phyloP scores from a whole-genome alignment of 208 protist genomes.

The Leishmania mexicana region DNA sequence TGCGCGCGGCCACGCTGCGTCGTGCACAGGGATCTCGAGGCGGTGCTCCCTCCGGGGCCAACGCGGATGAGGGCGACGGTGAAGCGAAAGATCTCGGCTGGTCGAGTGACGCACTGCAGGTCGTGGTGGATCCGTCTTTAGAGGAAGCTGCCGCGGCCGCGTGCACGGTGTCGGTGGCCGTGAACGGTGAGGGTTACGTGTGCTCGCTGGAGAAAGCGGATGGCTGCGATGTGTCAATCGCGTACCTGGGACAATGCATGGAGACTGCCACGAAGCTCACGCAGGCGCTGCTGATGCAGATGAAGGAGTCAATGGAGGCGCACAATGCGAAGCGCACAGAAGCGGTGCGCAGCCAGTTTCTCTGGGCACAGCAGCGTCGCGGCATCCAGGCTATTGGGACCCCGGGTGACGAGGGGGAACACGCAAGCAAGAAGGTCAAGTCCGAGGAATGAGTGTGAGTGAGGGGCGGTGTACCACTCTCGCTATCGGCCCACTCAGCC shows the following conservation, averaged over 20 bases:
- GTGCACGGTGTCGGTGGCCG: slow-evolving; percentile 60
- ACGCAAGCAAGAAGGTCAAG: slow-evolving; percentile 29
- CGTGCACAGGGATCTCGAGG: slow-evolving; percentile 8
- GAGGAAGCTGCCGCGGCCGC: slow-evolving; percentile 74
- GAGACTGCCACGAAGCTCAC: slow-evolving; percentile 43
- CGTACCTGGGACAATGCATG: slow-evolving; percentile 59
- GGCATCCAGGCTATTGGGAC: slow-evolving; percentile 51
- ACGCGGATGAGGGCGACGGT: neutral
- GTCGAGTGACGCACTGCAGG: slow-evolving; percentile 38
- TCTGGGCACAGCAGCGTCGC: slow-evolving; percentile 82
- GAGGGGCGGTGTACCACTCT: neutral
- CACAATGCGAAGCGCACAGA: slow-evolving; percentile 65
- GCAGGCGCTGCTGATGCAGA: slow-evolving; percentile 49
- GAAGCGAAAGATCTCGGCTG: slow-evolving; percentile 2
- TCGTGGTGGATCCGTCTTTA: slow-evolving; percentile 76
- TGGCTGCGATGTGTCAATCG: slow-evolving; percentile 63
- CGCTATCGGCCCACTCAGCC: neutral
- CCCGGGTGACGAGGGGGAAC: slow-evolving; percentile 8
- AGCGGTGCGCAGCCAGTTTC: slow-evolving; percentile 70
- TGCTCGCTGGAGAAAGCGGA: slow-evolving; percentile 81
- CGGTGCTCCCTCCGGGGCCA: neutral
- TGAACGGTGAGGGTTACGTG: slow-evolving; percentile 85
- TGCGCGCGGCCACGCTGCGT: slow-evolving; percentile 33
- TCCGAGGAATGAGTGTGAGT: slow-evolving; percentile 12
- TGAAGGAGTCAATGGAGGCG: slow-evolving; percentile 65